Evolutionary conservation across 1,284 basidiomycete genomes (phyloP), one percentile per base, ranked within the genome.

Genomic region (Apiotrichum siamense): DNA sequence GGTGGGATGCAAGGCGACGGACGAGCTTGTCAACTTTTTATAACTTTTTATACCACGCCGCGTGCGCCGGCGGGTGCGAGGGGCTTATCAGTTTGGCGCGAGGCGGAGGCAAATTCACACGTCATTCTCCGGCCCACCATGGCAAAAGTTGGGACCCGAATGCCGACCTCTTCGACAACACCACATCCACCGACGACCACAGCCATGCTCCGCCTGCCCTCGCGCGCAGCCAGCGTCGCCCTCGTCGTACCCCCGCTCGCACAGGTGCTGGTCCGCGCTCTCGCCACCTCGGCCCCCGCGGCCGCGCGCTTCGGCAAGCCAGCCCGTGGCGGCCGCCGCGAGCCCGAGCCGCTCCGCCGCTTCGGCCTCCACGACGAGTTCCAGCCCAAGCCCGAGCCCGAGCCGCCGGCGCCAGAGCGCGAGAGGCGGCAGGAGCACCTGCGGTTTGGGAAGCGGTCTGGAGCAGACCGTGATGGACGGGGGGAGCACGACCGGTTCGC

Each of bases 181-280:
- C 9, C 43, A 26, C 25, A 18, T 25, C 9, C 44, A 24, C 15
- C 20, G 15, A 31, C 29, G 10, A 31, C 29, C 29, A 31, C 18
- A 12, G 29, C 26, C 25, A 49, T 49, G 47, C 47, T 53, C 32
- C 50, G 13, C 25, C 36, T 20, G 35, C 33, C 18, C 23, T 44
- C 59, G 6, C 32, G 46, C 17, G 37, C 51, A 12, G 42, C 56
- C 20, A 39, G 38, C 25, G 60, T 64, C 17, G 58, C 53, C 1
- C 50, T 40, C 17, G 55, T 59, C 10, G 59, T 61, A 1, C 63
- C 60, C 7, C 49, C 60, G 4, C 54, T 66, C 0, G 57, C 58
- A 3, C 37, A 49, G 7, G 50, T 66, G 33, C 50, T 66, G 21
- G n/a, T 35, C n/a, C 55, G 57, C 21, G 65, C 65, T 1, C 47